phyloP scores from a whole-genome alignment of 2,329 filamentous ascomycete genomes.

The Ceratocystis lukuohia region DNA sequence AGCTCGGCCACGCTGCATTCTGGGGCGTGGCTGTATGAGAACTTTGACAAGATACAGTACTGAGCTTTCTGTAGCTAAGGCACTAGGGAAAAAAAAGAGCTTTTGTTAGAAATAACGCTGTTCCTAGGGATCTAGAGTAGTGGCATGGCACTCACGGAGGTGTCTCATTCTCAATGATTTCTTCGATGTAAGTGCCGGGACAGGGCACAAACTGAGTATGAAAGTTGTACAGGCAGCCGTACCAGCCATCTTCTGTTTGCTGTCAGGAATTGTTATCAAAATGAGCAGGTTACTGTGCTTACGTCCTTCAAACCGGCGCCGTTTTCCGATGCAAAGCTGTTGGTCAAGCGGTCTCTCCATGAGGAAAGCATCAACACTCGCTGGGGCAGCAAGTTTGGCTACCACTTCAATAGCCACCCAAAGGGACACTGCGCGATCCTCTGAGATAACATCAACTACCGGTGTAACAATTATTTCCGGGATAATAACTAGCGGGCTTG shows the following conservation, averaged over 20 bases:
- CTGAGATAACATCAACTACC: constrained; percentile 28
- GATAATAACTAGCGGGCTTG: constrained; percentile 26
- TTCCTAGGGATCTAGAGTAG: not conserved
- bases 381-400: constrained; percentile 26
- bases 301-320: constrained; percentile 18
- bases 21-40: constrained; percentile 10
- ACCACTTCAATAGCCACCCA: constrained; percentile 40
- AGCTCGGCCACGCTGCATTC: not conserved
- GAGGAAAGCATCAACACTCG: constrained; percentile 21
- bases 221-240: constrained; percentile 38
- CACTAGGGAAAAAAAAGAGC: constrained; percentile 24
- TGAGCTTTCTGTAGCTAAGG: constrained; percentile 32
- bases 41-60: constrained; percentile 38
- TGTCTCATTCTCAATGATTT: constrained; percentile 34
- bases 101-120: not conserved
- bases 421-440: constrained; percentile 26
- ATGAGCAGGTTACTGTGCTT: not conserved
- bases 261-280: not conserved
- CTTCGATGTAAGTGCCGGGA: constrained; percentile 30
- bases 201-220: constrained; percentile 34
- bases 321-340: constrained; percentile 19
- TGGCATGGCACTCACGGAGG: constrained; percentile 29
- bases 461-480: constrained; percentile 34
- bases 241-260: constrained; percentile 23
- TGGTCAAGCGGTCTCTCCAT: constrained; percentile 18